Conservation (phyloP, 2,329 filamentous ascomycete species). For the Verticillium nonalfalfae region DNA sequence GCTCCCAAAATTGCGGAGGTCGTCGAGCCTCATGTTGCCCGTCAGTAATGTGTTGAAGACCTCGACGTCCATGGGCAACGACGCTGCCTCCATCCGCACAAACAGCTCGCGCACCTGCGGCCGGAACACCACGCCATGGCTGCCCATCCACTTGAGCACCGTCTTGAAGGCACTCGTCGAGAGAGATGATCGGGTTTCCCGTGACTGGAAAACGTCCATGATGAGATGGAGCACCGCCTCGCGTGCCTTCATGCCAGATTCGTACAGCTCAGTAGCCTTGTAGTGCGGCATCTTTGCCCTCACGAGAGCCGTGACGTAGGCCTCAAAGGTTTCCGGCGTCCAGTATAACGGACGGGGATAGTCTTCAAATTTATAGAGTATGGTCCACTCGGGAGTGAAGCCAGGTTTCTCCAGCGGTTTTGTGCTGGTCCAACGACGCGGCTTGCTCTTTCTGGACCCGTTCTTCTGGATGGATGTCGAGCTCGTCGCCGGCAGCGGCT, state of each 20-base stretch:
- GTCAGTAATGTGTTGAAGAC: constrained; percentile 39
- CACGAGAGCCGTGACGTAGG: constrained; percentile 34
- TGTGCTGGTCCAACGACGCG: constrained; percentile 4
- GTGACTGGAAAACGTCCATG: constrained; percentile 28
- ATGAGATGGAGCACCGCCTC: constrained; percentile 31
- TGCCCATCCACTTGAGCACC: constrained; percentile 34
- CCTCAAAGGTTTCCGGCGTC: constrained; percentile 32
- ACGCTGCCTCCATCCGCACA: constrained; percentile 24
- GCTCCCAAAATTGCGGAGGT: constrained; percentile 34
- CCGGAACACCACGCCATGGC: constrained; percentile 16
- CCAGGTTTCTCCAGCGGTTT: constrained; percentile 1
- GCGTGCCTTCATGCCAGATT: constrained; percentile 23
- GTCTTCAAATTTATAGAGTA: constrained; percentile 23
- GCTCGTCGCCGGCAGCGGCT: not conserved
- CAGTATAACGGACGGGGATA: constrained; percentile 31
- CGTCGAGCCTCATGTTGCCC: constrained; percentile 28
- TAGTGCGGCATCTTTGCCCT: constrained; percentile 27
- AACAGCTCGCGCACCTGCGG: constrained; percentile 25
- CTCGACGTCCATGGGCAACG: constrained; percentile 36
- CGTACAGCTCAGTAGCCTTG: constrained; percentile 27
- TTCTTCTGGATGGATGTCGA: not conserved
- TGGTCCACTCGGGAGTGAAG: not conserved
- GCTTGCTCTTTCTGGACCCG: not conserved
- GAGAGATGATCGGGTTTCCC: constrained; percentile 22
- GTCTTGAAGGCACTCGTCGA: constrained; percentile 34